phyloP scores from a whole-genome alignment of 2,329 filamentous ascomycete genomes.

The Xylariales sp. region DNA sequence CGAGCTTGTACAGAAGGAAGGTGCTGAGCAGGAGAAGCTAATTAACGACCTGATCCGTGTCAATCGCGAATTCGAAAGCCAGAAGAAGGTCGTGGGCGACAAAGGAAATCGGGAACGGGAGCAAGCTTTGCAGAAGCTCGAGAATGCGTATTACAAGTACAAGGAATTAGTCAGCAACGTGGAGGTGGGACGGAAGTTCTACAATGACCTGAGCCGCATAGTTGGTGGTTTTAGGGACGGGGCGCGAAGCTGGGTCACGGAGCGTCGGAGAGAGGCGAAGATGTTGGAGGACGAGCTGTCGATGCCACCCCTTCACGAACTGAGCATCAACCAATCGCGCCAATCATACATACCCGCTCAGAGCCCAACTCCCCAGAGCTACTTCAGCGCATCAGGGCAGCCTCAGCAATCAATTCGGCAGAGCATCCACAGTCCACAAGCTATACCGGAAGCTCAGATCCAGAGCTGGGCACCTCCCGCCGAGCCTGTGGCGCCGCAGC shows the following conservation, averaged over 20 bases:
- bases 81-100: constrained; percentile 61
- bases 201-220: constrained; percentile 90
- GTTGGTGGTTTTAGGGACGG: constrained; percentile 74
- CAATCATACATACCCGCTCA: constrained; percentile 1
- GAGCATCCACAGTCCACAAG: constrained; percentile 19
- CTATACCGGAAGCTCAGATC: constrained; percentile 49
- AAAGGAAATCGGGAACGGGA: constrained; percentile 69
- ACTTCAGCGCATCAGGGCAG: constrained; percentile 15
- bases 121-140: constrained; percentile 78
- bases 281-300: constrained; percentile 43
- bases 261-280: constrained; percentile 75
- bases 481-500: constrained; percentile 46
- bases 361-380: constrained; percentile 3
- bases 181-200: constrained; percentile 90
- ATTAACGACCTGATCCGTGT: constrained; percentile 66
- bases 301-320: constrained; percentile 23
- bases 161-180: constrained; percentile 92
- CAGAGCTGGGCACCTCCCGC: constrained; percentile 49
- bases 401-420: constrained; percentile 20
- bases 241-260: constrained; percentile 73
- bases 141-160: constrained; percentile 92
- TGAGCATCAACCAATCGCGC: constrained; percentile 16
- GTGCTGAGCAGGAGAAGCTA: constrained; percentile 70
- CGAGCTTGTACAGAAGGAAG: constrained; percentile 66
- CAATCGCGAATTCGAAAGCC: constrained; percentile 73